A percentile compares a stretch with the other conserved stretches of the same genome.
Evolutionary conservation across 192 early-diverging fungal species (phyloP).

Genomic region (Phycomyces blakesleeanus): DNA sequence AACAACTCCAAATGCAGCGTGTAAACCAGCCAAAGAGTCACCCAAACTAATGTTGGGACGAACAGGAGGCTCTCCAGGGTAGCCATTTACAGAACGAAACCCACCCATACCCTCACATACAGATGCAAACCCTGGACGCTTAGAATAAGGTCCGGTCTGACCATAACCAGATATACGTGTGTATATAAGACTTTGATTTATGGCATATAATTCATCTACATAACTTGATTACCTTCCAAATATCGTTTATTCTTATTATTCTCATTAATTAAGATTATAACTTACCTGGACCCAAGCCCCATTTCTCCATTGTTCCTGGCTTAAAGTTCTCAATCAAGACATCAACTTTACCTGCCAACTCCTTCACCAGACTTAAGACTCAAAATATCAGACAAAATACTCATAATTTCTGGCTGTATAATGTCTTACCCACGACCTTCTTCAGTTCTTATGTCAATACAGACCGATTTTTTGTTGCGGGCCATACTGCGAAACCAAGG

Average conservation of each 20-base stretch:
- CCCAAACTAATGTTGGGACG: constrained; percentile 50
- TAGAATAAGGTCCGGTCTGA: constrained; percentile 46
- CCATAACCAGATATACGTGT: constrained; percentile 52
- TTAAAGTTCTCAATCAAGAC: constrained; percentile 53
- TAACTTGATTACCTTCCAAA: neutral
- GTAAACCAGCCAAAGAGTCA: constrained; percentile 48
- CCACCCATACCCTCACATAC: constrained; percentile 51
- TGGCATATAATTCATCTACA: constrained; percentile 36
- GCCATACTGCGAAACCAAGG: constrained; percentile 45
- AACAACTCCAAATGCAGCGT: constrained; percentile 41
- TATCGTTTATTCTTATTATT: neutral
- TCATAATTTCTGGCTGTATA: neutral
- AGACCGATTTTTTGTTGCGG: constrained; percentile 47
- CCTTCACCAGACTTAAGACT: constrained; percentile 20
- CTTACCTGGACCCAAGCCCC: constrained; percentile 49
- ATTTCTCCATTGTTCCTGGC: constrained; percentile 53
- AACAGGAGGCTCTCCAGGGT: constrained; percentile 39
- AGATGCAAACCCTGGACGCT: constrained; percentile 44
- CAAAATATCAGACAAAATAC: neutral
- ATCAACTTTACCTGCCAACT: constrained; percentile 35
- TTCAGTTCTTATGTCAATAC: constrained; percentile 38
- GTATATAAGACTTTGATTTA: constrained; percentile 42
- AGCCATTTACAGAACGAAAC: constrained; percentile 42
- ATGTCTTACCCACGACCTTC: constrained; percentile 39
- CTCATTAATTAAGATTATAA: neutral